Conservation (phyloP, 2,329 filamentous ascomycete species). For the Aspergillus flavus region DNA sequence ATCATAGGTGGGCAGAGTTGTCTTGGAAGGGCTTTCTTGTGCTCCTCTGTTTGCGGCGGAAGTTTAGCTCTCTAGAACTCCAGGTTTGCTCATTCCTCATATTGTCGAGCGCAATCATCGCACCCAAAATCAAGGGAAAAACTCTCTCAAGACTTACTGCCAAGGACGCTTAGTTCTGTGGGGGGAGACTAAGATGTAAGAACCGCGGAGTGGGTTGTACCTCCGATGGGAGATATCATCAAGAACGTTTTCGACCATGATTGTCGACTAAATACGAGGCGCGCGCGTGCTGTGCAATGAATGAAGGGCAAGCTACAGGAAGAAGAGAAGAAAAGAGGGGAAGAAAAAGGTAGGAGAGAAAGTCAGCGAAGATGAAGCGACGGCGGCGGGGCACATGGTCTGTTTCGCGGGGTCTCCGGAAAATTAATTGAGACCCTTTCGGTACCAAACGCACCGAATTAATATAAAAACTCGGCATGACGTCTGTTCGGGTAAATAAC, state of each 20-base stretch:
- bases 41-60: conserved; percentile 61
- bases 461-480: background rate
- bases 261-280: conserved; percentile 12
- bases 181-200: conserved; percentile 92
- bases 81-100: background rate
- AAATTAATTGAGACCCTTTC: conserved; percentile 6
- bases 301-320: background rate
- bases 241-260: conserved; percentile 75
- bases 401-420: conserved; percentile 27
- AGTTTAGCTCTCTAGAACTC: conserved; percentile 3
- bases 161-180: conserved; percentile 96
- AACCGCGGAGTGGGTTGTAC: conserved; percentile 87
- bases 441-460: conserved; percentile 4
- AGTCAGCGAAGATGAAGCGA: conserved; percentile 1
- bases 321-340: background rate
- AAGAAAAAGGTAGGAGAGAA: conserved; percentile 7
- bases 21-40: conserved; percentile 71
- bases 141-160: conserved; percentile 70
- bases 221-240: conserved; percentile 96
- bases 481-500: background rate
- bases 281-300: background rate
- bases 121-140: background rate
- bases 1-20: conserved; percentile 77
- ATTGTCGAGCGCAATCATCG: background rate
- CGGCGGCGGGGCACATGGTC: conserved; percentile 9